Conservation (phyloP, 495 filamentous ascomycete genomes). For the Letharia lupina region DNA sequence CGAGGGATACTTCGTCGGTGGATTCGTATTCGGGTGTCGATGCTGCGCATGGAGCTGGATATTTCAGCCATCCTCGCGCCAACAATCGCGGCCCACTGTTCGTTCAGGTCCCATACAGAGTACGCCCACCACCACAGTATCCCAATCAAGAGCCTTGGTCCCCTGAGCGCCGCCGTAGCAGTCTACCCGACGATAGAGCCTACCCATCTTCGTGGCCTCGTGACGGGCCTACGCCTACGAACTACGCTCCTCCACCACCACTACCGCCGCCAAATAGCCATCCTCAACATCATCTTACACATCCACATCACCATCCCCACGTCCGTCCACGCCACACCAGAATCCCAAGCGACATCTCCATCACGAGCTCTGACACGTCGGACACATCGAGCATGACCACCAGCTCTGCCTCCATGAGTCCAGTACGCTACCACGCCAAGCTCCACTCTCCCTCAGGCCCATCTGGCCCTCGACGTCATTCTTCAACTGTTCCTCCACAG, state of each 20-base stretch:
- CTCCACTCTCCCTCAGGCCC: slow-evolving; percentile 6
- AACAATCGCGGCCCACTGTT: background rate
- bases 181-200: slow-evolving; percentile 11
- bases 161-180: slow-evolving; percentile 16
- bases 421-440: slow-evolving; percentile 18
- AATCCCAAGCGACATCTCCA: slow-evolving; percentile 20
- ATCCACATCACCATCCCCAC: slow-evolving; percentile 17
- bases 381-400: slow-evolving; percentile 20
- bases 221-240: slow-evolving; percentile 2
- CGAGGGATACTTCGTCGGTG: slow-evolving; percentile 18
- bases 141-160: slow-evolving; percentile 12
- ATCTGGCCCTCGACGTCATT: slow-evolving; percentile 3
- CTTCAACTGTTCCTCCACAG: slow-evolving; percentile 4
- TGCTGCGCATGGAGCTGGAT: slow-evolving; percentile 13
- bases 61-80: slow-evolving; percentile 14
- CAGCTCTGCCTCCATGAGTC: slow-evolving; percentile 20
- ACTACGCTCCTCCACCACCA: background rate
- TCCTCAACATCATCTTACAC: slow-evolving; percentile 7
- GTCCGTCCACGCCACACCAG: slow-evolving; percentile 8
- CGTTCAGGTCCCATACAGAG: background rate
- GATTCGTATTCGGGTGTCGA: slow-evolving; percentile 20
- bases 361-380: slow-evolving; percentile 15
- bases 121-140: slow-evolving; percentile 7
- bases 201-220: slow-evolving; percentile 10
- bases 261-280: slow-evolving; percentile 1